phyloP scores from a whole-genome alignment of 352 stramenopile species.

The Globisporangium spiculum region DNA sequence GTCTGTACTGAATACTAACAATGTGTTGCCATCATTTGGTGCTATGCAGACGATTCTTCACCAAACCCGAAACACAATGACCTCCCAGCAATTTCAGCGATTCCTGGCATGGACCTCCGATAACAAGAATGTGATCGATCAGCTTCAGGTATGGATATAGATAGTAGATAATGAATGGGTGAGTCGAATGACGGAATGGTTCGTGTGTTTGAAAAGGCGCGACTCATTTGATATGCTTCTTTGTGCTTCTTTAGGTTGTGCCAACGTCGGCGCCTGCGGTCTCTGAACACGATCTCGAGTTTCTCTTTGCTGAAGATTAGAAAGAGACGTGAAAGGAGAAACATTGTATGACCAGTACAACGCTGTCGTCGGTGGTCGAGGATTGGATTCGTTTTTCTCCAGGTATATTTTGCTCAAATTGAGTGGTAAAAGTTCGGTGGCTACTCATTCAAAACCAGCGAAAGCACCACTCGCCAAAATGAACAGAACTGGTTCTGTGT shows the following conservation, averaged over 20 bases:
- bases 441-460: neutral
- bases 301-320: conserved; percentile 80
- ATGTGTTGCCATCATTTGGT: neutral
- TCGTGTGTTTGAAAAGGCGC: neutral
- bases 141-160: conserved; percentile 45
- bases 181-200: neutral
- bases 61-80: conserved; percentile 78
- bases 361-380: neutral
- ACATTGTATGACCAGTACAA: neutral
- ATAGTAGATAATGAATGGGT: neutral
- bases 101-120: conserved; percentile 79
- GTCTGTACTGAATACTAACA: neutral
- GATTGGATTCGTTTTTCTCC: neutral
- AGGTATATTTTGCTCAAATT: conserved; percentile 10
- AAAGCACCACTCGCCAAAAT: neutral
- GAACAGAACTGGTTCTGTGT: conserved; percentile 1
- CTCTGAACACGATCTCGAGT: conserved; percentile 58
- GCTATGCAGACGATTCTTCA: conserved; percentile 60
- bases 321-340: neutral
- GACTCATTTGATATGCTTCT: conserved; percentile 1
- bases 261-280: conserved; percentile 26
- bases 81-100: conserved; percentile 75
- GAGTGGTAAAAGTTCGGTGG: neutral
- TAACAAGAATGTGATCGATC: conserved; percentile 68
- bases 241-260: conserved; percentile 34